These are phyloP conservation scores for Mesembryanthemum crystallinum DNA, from an alignment of 148 eudicot genomes.

Conservation along the genomic window DNA sequence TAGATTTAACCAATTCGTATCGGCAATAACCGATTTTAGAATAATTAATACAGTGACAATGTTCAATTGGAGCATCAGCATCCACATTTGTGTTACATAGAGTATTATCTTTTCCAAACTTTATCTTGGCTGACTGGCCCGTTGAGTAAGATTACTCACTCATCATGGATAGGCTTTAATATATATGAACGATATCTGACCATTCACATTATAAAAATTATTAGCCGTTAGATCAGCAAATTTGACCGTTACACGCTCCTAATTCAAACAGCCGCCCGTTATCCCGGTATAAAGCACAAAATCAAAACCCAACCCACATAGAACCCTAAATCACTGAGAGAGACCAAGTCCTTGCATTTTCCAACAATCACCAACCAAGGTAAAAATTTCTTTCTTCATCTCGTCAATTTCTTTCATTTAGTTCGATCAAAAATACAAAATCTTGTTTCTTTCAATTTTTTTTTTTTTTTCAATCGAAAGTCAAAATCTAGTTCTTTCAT, in stretches of 20 bases:
- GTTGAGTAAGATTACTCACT: too few relatives aligned
- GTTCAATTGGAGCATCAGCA: too few relatives aligned
- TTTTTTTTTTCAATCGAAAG: neutral
- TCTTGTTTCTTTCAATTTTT: neutral
- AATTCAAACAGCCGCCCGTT: constrained; percentile 27
- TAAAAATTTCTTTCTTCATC: neutral
- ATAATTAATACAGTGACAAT: too few relatives aligned
- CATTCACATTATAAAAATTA: too few relatives aligned
- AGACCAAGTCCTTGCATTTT: constrained; percentile 14
- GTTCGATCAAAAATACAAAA: neutral
- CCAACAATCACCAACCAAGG: neutral
- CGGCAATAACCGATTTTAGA: too few relatives aligned
- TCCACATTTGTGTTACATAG: too few relatives aligned
- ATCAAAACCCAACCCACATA: neutral
- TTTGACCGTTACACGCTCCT: constrained; percentile 42
- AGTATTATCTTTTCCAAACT: too few relatives aligned
- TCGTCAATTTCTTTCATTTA: neutral
- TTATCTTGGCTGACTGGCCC: too few relatives aligned
- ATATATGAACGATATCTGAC: too few relatives aligned
- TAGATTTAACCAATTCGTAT: too few relatives aligned
- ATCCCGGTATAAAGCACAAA: neutral
- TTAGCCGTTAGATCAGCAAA: too few relatives aligned
- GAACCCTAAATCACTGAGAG: neutral
- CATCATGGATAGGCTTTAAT: too few relatives aligned
- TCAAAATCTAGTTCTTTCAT: neutral